These are phyloP conservation scores for Apiospora arundinis DNA, from an alignment of 2,329 filamentous ascomycete genomes.

Conservation along the genomic window DNA sequence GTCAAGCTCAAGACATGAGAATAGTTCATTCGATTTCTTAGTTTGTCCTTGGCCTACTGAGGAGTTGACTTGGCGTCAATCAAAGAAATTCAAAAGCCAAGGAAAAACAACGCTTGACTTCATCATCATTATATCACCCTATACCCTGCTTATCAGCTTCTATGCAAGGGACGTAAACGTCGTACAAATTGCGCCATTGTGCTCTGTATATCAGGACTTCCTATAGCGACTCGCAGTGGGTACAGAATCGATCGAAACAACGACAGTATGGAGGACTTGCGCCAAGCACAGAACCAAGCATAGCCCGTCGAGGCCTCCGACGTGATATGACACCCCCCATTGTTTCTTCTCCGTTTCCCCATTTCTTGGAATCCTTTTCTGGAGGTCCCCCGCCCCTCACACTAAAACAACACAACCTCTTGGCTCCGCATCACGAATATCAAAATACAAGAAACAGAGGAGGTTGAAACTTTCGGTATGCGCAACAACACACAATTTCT, in stretches of 20 bases:
- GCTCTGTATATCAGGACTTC: neutral
- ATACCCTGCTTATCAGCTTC: no score
- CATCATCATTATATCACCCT: no score
- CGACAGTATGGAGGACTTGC: neutral
- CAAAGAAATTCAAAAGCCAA: no score
- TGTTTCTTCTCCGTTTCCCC: neutral
- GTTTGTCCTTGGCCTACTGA: no score
- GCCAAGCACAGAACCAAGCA: neutral
- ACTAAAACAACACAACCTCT: neutral
- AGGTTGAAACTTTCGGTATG: neutral
- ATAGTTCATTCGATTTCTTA: no score
- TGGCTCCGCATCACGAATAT: neutral
- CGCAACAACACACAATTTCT: neutral
- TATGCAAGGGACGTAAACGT: no score
- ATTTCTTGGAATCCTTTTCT: neutral
- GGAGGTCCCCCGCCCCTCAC: neutral
- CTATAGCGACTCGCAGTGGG: slow-evolving; percentile 1
- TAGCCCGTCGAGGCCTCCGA: slow-evolving; percentile 10
- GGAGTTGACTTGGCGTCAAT: no score
- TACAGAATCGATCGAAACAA: slow-evolving; percentile 14
- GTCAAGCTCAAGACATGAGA: no score
- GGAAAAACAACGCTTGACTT: no score
- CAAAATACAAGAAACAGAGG: neutral
- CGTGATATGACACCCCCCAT: neutral
- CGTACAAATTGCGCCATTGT: neutral